phyloP scores from a whole-genome alignment of 2,329 filamentous ascomycete species.

The Parafenestella ontariensis region DNA sequence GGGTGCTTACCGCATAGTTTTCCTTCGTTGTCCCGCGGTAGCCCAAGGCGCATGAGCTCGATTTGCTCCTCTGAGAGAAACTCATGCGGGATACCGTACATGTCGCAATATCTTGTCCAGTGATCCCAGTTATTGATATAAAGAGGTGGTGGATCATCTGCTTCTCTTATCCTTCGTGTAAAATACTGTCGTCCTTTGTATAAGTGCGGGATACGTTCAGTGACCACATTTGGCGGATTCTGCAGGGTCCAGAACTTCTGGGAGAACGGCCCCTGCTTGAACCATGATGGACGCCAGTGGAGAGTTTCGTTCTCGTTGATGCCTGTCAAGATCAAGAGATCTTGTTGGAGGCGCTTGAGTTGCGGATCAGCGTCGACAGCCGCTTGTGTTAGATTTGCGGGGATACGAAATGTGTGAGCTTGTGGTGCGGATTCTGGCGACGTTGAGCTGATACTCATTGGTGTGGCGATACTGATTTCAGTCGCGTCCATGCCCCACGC shows the following conservation, averaged over 20 bases:
- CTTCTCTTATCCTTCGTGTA: constrained; percentile 31
- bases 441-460: not conserved
- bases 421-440: not conserved
- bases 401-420: not conserved
- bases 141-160: constrained; percentile 16
- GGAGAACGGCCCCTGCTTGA: constrained; percentile 6
- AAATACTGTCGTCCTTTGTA: constrained; percentile 6
- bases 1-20: constrained; percentile 14
- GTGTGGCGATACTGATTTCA: not conserved
- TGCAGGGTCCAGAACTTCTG: constrained; percentile 34
- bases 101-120: constrained; percentile 31
- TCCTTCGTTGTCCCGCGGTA: constrained; percentile 10
- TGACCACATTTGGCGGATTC: constrained; percentile 40
- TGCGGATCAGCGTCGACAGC: constrained; percentile 13
- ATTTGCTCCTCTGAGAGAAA: constrained; percentile 33
- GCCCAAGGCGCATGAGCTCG: constrained; percentile 24
- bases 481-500: not conserved
- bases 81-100: constrained; percentile 30
- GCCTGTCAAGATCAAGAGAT: constrained; percentile 35
- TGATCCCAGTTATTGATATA: constrained; percentile 32
- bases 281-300: constrained; percentile 40
- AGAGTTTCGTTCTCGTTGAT: constrained; percentile 38
- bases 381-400: constrained; percentile 22
- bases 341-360: constrained; percentile 32
- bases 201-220: constrained; percentile 21